A percentile compares a stretch with the other conserved stretches of the same genome.
Conservation (phyloP, 2,329 filamentous ascomycete species). For the Cordyceps farinosa region DNA sequence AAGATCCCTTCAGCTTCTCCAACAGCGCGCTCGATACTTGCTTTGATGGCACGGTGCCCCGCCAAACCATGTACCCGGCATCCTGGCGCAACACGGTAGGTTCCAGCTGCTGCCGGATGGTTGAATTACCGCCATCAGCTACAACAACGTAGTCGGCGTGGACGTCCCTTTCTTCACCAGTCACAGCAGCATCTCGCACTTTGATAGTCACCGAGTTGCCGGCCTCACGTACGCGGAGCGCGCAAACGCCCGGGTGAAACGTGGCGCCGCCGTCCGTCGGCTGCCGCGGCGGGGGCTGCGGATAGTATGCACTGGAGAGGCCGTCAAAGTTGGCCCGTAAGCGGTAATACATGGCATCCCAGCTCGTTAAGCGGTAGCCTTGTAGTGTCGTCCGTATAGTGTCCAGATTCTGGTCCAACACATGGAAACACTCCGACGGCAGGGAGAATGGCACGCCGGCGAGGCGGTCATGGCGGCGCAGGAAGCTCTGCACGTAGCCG, state of each 20-base stretch:
- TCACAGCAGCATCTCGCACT: neutral
- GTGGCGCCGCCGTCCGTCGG: neutral
- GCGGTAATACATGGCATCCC: constrained; percentile 6
- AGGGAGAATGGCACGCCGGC: neutral
- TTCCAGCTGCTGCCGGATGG: neutral
- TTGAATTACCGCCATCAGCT: neutral
- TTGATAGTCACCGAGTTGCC: neutral
- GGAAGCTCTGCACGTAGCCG: neutral
- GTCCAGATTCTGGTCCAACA: neutral
- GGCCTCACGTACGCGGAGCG: neutral
- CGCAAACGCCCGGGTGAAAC: neutral
- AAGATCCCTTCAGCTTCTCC: neutral
- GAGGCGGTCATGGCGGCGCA: neutral
- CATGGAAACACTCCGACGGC: neutral
- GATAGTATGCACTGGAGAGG: neutral
- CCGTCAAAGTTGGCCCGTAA: constrained; percentile 8
- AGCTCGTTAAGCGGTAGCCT: neutral
- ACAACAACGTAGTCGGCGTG: neutral
- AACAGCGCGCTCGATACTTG: neutral
- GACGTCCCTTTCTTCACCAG: neutral
- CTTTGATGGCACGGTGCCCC: neutral
- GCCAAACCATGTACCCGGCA: constrained; percentile 1
- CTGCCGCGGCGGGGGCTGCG: neutral
- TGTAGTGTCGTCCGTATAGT: neutral
- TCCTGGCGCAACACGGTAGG: neutral